phyloP scores from a whole-genome alignment of 345 rosid species.

The Eucalyptus curtisii region DNA sequence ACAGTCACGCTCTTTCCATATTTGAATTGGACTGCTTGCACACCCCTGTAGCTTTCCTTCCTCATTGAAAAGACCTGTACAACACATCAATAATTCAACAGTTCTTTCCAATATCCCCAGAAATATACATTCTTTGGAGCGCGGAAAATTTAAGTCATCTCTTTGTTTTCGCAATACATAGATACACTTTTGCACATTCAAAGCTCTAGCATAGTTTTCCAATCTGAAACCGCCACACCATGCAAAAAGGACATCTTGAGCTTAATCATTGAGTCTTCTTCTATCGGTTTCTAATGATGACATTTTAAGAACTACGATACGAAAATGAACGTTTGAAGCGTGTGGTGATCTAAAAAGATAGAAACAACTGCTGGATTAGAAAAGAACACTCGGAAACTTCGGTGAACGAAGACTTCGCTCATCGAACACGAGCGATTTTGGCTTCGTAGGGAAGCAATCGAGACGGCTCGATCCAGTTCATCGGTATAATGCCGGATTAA shows the following conservation, averaged over 20 bases:
- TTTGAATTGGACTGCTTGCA: constrained; percentile 84
- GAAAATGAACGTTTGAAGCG: background rate
- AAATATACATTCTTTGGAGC: background rate
- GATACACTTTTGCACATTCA: background rate
- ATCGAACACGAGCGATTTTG: background rate
- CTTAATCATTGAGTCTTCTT: background rate
- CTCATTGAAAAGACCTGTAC: constrained; percentile 73
- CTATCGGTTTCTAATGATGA: background rate
- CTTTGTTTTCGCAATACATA: background rate
- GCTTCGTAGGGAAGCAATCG: background rate
- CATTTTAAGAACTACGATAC: background rate
- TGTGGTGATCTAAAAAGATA: background rate
- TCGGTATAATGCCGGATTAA: background rate
- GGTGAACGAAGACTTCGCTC: background rate
- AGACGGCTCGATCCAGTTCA: background rate
- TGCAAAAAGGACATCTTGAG: background rate
- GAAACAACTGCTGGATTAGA: background rate
- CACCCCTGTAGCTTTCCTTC: constrained; percentile 78
- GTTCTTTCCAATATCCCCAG: background rate
- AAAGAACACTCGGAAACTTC: background rate
- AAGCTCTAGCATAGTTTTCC: background rate
- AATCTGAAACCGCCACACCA: background rate
- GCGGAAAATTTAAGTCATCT: background rate
- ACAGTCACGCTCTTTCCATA: constrained; percentile 86
- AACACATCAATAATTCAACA: background rate